Conservation (phyloP, 768 basidiomycete genomes). For the Suillus spraguei region DNA sequence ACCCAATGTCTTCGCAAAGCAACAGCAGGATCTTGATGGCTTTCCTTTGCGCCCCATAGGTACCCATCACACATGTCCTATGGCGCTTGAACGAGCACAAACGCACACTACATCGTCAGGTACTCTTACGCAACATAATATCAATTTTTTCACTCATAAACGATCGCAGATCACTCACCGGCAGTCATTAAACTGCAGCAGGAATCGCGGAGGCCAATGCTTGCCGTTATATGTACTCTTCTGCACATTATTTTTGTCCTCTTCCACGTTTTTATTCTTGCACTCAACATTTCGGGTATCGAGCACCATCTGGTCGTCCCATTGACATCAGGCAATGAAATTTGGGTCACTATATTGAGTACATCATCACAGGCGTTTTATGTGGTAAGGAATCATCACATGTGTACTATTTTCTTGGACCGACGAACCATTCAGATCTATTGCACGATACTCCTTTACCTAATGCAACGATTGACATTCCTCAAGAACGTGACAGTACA, state of each 20-base stretch:
- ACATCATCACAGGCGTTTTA: conserved; percentile 11
- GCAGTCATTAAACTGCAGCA: too few species aligned
- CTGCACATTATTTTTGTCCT: conserved; percentile 3
- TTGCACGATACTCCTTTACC: conserved; percentile 21
- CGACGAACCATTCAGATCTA: conserved; percentile 16
- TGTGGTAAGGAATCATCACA: conserved; percentile 1
- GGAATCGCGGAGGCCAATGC: background rate
- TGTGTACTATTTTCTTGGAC: conserved; percentile 1
- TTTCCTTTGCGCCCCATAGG: background rate
- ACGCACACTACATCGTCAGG: background rate
- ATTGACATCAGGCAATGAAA: background rate
- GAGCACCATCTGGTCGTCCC: conserved; percentile 11
- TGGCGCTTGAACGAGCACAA: background rate
- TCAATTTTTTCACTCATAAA: background rate
- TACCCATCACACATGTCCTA: background rate
- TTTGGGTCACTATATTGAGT: conserved; percentile 5
- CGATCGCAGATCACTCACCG: background rate
- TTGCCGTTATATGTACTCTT: background rate
- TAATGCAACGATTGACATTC: conserved; percentile 23
- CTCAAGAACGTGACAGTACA: conserved; percentile 1
- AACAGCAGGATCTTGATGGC: background rate
- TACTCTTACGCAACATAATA: background rate
- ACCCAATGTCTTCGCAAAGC: background rate
- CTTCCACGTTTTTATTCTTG: conserved; percentile 9
- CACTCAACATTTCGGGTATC: background rate